Evolutionary conservation across 129 eudicot genomes (phyloP).

Genomic region (Lonicera japonica): DNA sequence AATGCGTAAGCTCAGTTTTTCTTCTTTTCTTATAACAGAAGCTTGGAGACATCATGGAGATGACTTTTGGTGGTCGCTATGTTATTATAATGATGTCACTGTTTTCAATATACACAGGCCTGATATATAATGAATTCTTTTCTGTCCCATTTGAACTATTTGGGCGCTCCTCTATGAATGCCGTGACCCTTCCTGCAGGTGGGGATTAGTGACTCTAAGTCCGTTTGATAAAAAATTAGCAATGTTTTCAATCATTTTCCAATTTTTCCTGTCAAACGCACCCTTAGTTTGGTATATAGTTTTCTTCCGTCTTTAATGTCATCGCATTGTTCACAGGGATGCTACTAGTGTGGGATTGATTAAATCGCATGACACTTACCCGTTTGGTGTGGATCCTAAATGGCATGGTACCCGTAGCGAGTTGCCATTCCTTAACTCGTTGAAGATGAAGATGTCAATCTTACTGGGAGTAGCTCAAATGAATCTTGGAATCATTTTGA

Average conservation of each 20-base stretch:
- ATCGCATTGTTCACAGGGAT: slow-evolving; percentile 39
- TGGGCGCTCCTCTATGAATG: slow-evolving; percentile 79
- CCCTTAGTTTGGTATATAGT: not conserved
- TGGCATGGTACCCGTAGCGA: slow-evolving; percentile 97
- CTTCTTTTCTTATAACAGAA: slow-evolving; percentile 46
- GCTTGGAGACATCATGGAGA: slow-evolving; percentile 96
- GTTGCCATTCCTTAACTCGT: slow-evolving; percentile 82
- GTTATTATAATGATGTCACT: slow-evolving; percentile 87
- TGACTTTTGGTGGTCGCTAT: slow-evolving; percentile 94
- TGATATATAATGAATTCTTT: slow-evolving; percentile 81
- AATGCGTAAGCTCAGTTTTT: not conserved
- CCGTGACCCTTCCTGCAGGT: slow-evolving; percentile 74
- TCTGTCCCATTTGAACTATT: slow-evolving; percentile 82
- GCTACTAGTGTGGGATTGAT: slow-evolving; percentile 68
- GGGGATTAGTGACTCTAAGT: slow-evolving; percentile 4
- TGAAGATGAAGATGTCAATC: slow-evolving; percentile 97
- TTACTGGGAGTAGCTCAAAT: slow-evolving; percentile 84
- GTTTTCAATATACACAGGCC: slow-evolving; percentile 86
- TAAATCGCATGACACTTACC: slow-evolving; percentile 72
- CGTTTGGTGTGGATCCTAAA: slow-evolving; percentile 87
- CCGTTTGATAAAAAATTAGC: too few species aligned
- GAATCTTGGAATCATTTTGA: slow-evolving; percentile 82
- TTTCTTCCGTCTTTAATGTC: slow-evolving; percentile 8
- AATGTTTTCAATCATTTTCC: too few species aligned
- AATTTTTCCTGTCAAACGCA: too few species aligned